Conservation (phyloP, 345 rosid genomes). For the Syzygium grande region DNA sequence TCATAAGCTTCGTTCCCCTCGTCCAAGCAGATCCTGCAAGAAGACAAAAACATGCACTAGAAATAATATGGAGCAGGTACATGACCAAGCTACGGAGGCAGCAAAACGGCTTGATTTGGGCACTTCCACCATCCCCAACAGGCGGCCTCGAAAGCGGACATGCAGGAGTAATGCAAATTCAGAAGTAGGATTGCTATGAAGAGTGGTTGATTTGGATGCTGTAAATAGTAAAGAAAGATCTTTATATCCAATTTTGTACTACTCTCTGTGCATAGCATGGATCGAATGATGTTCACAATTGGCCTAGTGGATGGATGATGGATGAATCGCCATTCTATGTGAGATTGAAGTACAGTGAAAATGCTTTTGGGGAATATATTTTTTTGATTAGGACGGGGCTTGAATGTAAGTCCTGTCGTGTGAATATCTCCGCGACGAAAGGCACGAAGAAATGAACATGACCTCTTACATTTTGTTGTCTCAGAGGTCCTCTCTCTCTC, state of each 20-base stretch:
- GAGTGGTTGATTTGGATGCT: not conserved
- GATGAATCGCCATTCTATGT: not conserved
- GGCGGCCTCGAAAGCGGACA: constrained; percentile 44
- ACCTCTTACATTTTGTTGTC: not conserved
- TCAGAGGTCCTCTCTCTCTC: not conserved
- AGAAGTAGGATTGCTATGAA: constrained; percentile 16
- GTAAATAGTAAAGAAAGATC: not conserved
- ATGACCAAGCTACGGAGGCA: constrained; percentile 15
- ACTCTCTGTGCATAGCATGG: not conserved
- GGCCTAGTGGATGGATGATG: not conserved
- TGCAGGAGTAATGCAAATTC: constrained; percentile 26
- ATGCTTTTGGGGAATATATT: not conserved
- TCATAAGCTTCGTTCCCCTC: constrained; percentile 10
- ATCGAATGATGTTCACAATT: not conserved
- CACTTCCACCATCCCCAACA: constrained; percentile 4
- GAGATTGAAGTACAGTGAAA: not conserved
- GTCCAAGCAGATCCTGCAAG: constrained; percentile 37
- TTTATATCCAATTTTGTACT: not conserved
- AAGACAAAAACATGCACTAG: constrained; percentile 20
- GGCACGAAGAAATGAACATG: not conserved
- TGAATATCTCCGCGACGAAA: not conserved
- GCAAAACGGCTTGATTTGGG: constrained; percentile 30
- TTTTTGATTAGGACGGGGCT: not conserved
- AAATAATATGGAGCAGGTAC: constrained; percentile 18
- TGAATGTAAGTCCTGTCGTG: not conserved